A percentile compares a stretch with the other conserved stretches of the same genome.
Evolutionary conservation across 495 filamentous ascomycete species (phyloP).

Genomic region (Amniculicola lignicola): DNA sequence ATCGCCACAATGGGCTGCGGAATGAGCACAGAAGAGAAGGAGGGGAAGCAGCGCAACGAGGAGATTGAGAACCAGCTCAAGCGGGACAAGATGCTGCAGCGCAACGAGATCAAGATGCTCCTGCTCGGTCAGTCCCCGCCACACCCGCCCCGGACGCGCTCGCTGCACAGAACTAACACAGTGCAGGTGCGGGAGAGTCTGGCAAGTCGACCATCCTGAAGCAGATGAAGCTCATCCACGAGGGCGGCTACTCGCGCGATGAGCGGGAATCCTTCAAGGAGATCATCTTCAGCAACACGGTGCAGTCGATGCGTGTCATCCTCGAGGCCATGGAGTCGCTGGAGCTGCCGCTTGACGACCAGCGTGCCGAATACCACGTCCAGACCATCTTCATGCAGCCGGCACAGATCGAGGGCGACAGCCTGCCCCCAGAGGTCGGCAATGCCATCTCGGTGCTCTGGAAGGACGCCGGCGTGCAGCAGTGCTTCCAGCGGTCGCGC

Average conservation of each 20-base stretch:
- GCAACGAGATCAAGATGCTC: constrained; percentile 48
- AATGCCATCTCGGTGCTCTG: constrained; percentile 81
- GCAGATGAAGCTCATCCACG: constrained; percentile 98
- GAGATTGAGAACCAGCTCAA: constrained; percentile 49
- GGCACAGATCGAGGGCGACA: constrained; percentile 39
- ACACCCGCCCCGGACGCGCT: neutral
- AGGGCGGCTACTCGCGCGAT: constrained; percentile 83
- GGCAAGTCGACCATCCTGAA: constrained; percentile 98
- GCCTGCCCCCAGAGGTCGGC: constrained; percentile 64
- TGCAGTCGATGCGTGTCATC: constrained; percentile 57
- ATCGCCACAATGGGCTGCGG: constrained; percentile 89
- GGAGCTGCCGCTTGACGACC: constrained; percentile 71
- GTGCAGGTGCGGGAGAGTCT: constrained; percentile 90
- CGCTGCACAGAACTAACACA: constrained; percentile 17
- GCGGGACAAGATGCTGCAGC: constrained; percentile 44
- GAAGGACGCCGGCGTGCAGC: constrained; percentile 77
- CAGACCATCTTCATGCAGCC: constrained; percentile 48
- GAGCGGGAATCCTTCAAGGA: constrained; percentile 91
- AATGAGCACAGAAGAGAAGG: constrained; percentile 99
- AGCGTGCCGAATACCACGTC: constrained; percentile 75
- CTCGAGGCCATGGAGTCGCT: constrained; percentile 81
- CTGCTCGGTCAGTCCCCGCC: constrained; percentile 41
- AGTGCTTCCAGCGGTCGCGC: constrained; percentile 83
- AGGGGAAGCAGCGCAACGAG: constrained; percentile 77
- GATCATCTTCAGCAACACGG: constrained; percentile 90